These are phyloP conservation scores for Phoma herbarum DNA, from an alignment of 2,329 filamentous ascomycete genomes.

Conservation along the genomic window DNA sequence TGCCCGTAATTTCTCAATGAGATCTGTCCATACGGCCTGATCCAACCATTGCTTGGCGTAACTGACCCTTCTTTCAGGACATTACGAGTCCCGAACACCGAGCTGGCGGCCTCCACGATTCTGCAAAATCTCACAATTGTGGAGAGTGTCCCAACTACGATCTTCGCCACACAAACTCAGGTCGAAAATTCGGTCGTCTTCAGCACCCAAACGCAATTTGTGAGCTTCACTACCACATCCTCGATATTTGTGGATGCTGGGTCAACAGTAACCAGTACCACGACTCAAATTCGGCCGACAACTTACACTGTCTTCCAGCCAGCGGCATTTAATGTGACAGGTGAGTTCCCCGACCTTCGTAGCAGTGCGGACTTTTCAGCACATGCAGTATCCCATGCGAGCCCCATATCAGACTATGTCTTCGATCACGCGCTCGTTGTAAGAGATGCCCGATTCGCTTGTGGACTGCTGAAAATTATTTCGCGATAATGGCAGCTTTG, in stretches of 20 bases:
- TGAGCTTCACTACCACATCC: slow-evolving; percentile 5
- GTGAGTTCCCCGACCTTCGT: not conserved
- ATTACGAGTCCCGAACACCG: not conserved
- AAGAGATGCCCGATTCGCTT: too few relatives aligned
- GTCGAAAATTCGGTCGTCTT: not conserved
- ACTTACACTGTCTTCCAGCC: slow-evolving; percentile 2
- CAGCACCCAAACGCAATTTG: not conserved
- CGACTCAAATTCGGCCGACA: not conserved
- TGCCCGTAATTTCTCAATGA: too few relatives aligned
- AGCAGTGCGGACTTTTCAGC: not conserved
- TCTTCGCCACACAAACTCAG: not conserved
- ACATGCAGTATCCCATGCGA: not conserved
- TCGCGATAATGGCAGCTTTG: too few relatives aligned
- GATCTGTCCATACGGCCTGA: too few relatives aligned
- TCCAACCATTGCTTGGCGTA: not conserved
- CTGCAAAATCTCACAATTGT: not conserved
- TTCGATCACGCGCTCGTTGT: too few relatives aligned
- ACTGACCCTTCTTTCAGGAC: slow-evolving; percentile 1
- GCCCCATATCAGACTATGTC: too few relatives aligned
- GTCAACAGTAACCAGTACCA: not conserved
- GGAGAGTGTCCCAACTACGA: not conserved
- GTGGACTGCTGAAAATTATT: too few relatives aligned
- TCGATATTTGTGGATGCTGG: slow-evolving; percentile 4
- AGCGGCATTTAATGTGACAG: not conserved
- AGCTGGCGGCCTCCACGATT: not conserved